phyloP scores from a whole-genome alignment of 768 basidiomycete genomes.

The Tulasnella sp. region DNA sequence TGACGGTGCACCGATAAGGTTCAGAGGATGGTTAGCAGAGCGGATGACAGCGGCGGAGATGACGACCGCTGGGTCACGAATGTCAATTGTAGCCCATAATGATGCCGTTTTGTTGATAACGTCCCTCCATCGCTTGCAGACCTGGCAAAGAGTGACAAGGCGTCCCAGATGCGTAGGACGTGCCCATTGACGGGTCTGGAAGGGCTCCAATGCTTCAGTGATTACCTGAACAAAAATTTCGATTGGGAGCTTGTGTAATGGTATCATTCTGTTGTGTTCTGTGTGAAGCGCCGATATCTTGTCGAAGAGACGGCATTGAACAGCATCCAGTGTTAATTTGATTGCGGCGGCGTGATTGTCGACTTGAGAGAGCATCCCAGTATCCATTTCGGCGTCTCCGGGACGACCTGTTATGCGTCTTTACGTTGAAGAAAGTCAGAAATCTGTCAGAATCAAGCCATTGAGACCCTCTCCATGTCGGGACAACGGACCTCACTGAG shows the following conservation, averaged over 20 bases:
- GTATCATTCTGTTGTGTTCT: not conserved
- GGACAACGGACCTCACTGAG: not conserved
- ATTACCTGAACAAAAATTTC: not conserved
- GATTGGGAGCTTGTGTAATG: not conserved
- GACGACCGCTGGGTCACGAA: not conserved
- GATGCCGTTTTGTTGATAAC: not conserved
- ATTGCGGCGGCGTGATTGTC: not conserved
- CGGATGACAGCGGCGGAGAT: not conserved
- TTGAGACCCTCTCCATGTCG: not conserved
- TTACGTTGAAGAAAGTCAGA: too few species aligned
- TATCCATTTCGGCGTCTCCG: not conserved
- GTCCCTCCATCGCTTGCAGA: not conserved
- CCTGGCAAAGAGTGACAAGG: not conserved
- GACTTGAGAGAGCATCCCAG: not conserved
- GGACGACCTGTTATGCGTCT: not conserved
- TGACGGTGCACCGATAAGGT: not conserved
- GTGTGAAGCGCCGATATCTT: not conserved
- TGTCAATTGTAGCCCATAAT: not conserved
- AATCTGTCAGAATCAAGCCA: not conserved
- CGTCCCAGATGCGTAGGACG: not conserved
- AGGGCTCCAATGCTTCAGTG: not conserved
- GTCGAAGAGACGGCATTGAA: not conserved
- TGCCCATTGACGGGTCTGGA: not conserved
- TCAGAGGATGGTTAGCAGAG: not conserved
- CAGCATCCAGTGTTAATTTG: not conserved